phyloP scores from a whole-genome alignment of 495 filamentous ascomycete species.

The Elasticomyces elasticus region DNA sequence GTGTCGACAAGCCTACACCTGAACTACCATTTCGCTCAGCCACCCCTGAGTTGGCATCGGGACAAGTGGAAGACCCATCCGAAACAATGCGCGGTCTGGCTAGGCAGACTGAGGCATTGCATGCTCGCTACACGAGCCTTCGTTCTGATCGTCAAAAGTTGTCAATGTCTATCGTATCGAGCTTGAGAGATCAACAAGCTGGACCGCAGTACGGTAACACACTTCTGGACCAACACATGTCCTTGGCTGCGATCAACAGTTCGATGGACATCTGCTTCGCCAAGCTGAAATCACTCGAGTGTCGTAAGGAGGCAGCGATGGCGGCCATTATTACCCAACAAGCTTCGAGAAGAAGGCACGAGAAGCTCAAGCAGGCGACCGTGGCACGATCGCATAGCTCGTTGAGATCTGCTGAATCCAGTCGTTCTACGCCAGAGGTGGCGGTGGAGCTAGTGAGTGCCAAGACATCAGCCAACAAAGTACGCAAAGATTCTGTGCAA shows the following conservation, averaged over 20 bases:
- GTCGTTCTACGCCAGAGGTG: conserved; percentile 1
- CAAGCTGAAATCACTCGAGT: conserved; percentile 17
- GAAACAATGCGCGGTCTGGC: conserved; percentile 7
- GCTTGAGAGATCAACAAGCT: conserved; percentile 10
- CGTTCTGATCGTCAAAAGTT: conserved; percentile 16
- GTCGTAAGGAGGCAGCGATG: conserved; percentile 18
- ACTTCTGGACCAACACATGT: conserved; percentile 19
- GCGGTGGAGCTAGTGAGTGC: neutral
- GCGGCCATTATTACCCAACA: neutral
- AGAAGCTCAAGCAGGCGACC: neutral
- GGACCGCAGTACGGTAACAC: conserved; percentile 14
- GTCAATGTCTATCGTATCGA: conserved; percentile 8
- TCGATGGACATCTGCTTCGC: conserved; percentile 24
- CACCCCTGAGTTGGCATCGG: neutral
- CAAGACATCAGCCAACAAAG: neutral
- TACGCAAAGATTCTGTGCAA: conserved; percentile 2
- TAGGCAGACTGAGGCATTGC: conserved; percentile 15
- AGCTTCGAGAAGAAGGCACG: neutral
- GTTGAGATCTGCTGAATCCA: conserved; percentile 3
- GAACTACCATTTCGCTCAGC: conserved; percentile 1
- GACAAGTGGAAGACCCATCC: conserved; percentile 1
- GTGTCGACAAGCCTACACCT: conserved; percentile 6
- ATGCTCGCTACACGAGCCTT: conserved; percentile 12
- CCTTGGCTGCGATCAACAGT: conserved; percentile 15
- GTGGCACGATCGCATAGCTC: neutral